Percentiles rank a stretch among this genome's conserved stretches.
Conservation (phyloP, 768 basidiomycete genomes). For the Auricularia cornea region DNA sequence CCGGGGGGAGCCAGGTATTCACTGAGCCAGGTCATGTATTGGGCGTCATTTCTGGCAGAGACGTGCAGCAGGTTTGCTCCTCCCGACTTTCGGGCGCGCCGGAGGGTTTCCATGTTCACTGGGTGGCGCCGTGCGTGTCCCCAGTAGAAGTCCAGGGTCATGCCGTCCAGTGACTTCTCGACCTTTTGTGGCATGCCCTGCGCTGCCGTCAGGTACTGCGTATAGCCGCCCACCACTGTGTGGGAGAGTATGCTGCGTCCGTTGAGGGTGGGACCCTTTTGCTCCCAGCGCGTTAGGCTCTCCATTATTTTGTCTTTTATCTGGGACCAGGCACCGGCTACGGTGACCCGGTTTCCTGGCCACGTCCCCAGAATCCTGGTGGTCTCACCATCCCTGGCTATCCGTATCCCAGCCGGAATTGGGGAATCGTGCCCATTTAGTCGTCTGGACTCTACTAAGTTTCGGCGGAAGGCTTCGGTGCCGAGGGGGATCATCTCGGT, state of each 20-base stretch:
- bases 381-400: constrained; percentile 21
- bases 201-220: constrained; percentile 27
- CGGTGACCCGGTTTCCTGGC: constrained; percentile 21
- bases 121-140: neutral
- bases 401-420: constrained; percentile 16
- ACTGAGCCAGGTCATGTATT: too few relatives aligned
- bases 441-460: constrained; percentile 1
- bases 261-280: constrained; percentile 21
- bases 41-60: too few relatives aligned
- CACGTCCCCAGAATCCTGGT: constrained; percentile 26
- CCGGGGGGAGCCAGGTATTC: too few relatives aligned
- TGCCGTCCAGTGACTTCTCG: constrained; percentile 13
- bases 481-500: constrained; percentile 33
- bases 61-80: too few relatives aligned
- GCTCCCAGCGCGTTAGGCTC: constrained; percentile 17
- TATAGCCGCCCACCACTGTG: constrained; percentile 23
- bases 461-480: constrained; percentile 9
- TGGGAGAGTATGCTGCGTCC: constrained; percentile 18
- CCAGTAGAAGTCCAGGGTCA: constrained; percentile 22
- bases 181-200: constrained; percentile 30
- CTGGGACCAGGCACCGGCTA: constrained; percentile 18
- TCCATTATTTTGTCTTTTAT: constrained; percentile 20
- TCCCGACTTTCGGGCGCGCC: too few relatives aligned
- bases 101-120: too few relatives aligned
- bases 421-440: constrained; percentile 6